Conservation (phyloP, 2,329 filamentous ascomycete species). For the Botrytis byssoidea region DNA sequence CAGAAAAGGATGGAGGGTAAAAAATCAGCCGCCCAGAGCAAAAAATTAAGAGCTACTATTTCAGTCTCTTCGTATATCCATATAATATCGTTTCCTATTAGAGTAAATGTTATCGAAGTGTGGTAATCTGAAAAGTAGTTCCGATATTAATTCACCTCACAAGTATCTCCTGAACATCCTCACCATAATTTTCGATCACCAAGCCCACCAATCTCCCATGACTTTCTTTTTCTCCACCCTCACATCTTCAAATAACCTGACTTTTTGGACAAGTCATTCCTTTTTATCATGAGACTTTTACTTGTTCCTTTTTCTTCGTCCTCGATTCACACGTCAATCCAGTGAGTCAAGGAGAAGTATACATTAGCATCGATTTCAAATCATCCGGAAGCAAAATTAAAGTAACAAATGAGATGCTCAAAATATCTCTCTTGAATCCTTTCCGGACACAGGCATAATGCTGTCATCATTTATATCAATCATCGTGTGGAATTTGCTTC, state of each 20-base stretch:
- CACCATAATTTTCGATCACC: neutral
- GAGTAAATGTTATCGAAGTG: no score
- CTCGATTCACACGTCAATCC: neutral
- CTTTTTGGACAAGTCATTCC: neutral
- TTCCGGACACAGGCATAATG: neutral
- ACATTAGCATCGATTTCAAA: neutral
- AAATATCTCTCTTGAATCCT: fast-evolving
- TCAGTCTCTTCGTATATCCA: neutral
- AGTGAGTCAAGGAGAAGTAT: neutral
- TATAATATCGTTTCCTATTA: no score
- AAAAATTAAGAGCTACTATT: neutral
- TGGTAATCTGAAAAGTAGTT: no score
- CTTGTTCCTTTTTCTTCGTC: neutral
- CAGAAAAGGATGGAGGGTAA: neutral
- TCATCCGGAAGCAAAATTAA: neutral
- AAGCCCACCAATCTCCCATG: no score
- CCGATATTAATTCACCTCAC: neutral
- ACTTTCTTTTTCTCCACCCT: neutral
- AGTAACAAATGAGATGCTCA: neutral
- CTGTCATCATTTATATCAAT: neutral
- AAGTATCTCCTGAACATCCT: neutral
- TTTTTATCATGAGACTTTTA: neutral
- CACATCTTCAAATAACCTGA: neutral
- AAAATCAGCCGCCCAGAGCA: neutral
- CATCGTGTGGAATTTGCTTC: neutral